These are phyloP conservation scores for Perkinsus marinus DNA, from an alignment of 169 alveolate genomes.

Conservation along the genomic window DNA sequence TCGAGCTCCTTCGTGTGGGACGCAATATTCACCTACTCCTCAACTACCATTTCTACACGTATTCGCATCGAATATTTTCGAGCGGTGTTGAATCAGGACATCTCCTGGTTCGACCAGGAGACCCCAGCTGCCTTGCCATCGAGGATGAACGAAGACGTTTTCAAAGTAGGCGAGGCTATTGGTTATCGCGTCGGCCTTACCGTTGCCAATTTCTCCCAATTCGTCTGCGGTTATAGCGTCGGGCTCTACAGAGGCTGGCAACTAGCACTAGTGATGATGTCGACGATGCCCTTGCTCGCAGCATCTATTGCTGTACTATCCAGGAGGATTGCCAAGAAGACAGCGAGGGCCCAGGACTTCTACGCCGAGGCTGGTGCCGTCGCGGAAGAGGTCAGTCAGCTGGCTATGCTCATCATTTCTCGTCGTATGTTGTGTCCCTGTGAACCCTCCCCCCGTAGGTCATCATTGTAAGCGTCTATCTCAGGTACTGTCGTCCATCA, in stretches of 20 bases:
- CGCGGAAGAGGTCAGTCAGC: slow-evolving; percentile 23
- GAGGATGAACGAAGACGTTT: slow-evolving; percentile 25
- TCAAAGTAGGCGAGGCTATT: slow-evolving; percentile 24
- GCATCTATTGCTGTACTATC: slow-evolving; percentile 15
- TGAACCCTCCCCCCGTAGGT: no score
- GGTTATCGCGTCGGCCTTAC: slow-evolving; percentile 23
- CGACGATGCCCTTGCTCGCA: slow-evolving; percentile 16
- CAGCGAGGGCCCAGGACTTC: slow-evolving; percentile 1
- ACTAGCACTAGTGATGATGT: slow-evolving; percentile 26
- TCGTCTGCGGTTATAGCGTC: slow-evolving; percentile 15
- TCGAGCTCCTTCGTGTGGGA: neutral
- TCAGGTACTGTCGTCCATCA: slow-evolving; percentile 38
- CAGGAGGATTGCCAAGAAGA: slow-evolving; percentile 9
- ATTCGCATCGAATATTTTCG: slow-evolving; percentile 10
- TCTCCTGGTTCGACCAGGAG: slow-evolving; percentile 29
- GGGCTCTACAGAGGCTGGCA: slow-evolving; percentile 30
- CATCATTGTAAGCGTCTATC: no score
- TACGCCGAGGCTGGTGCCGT: slow-evolving; percentile 30
- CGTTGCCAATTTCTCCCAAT: slow-evolving; percentile 23
- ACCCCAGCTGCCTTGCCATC: slow-evolving; percentile 27
- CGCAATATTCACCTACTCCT: neutral
- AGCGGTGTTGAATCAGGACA: slow-evolving; percentile 29
- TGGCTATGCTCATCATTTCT: no score
- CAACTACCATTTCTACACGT: neutral
- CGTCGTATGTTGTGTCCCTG: no score